These are phyloP conservation scores for Aspergillus carlsbadensis DNA, from an alignment of 495 filamentous ascomycete genomes.

Conservation along the genomic window DNA sequence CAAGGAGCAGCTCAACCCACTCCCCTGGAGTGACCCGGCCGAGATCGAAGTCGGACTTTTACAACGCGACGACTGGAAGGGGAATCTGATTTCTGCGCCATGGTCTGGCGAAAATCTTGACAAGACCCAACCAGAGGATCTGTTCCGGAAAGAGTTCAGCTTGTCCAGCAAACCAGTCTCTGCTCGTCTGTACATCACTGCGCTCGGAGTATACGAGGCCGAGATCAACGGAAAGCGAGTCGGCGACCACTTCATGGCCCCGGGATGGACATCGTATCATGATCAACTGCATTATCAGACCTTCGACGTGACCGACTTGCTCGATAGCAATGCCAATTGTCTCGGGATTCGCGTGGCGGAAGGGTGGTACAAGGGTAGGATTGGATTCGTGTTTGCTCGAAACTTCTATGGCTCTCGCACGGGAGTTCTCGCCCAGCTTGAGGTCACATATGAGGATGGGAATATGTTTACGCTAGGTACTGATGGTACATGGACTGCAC, in stretches of 20 bases:
- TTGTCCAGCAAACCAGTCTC: background rate
- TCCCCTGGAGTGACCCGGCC: background rate
- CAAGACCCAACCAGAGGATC: background rate
- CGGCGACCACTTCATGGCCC: slow-evolving; percentile 2
- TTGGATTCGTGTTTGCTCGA: background rate
- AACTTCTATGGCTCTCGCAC: slow-evolving; percentile 2
- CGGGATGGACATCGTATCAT: slow-evolving; percentile 6
- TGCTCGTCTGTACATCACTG: background rate
- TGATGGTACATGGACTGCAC: background rate
- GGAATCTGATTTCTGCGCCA: background rate
- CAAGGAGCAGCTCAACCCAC: background rate
- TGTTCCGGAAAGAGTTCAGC: background rate
- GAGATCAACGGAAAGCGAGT: background rate
- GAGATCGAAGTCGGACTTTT: slow-evolving; percentile 6
- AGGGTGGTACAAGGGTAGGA: background rate
- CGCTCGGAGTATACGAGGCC: background rate
- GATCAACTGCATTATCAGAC: slow-evolving; percentile 6
- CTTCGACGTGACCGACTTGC: background rate
- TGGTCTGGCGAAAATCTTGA: background rate
- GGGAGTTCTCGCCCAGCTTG: background rate
- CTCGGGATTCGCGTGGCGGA: background rate
- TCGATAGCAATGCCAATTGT: background rate
- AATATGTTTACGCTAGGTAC: background rate
- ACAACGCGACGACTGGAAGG: background rate
- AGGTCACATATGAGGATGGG: background rate